phyloP scores from a whole-genome alignment of 148 eudicot species.

The Chenopodium quinoa region DNA sequence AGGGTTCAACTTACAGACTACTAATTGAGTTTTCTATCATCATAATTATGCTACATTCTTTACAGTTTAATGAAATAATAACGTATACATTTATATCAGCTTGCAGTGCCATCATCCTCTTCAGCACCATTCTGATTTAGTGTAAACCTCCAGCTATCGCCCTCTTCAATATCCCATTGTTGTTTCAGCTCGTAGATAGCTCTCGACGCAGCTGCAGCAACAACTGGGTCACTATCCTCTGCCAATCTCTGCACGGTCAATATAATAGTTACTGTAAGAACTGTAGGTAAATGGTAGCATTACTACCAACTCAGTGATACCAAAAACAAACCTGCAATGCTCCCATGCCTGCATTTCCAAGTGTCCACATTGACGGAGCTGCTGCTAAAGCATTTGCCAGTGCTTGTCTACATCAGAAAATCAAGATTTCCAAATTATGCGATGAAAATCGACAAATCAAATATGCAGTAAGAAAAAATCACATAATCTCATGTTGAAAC shows the following conservation, averaged over 20 bases:
- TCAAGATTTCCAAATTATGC: background rate
- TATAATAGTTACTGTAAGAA: background rate
- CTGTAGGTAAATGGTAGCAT: background rate
- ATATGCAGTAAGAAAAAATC: background rate
- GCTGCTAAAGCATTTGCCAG: slow-evolving; percentile 89
- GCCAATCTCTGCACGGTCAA: slow-evolving; percentile 71
- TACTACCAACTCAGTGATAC: background rate
- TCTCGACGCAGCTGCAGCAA: slow-evolving; percentile 84
- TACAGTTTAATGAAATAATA: slow-evolving; percentile 9
- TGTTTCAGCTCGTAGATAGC: slow-evolving; percentile 76
- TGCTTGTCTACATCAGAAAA: slow-evolving; percentile 56
- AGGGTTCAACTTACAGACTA: slow-evolving; percentile 2
- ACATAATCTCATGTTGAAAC: background rate
- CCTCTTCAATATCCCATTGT: slow-evolving; percentile 94
- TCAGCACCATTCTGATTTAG: slow-evolving; percentile 37
- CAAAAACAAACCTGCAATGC: slow-evolving; percentile 71
- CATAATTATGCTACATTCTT: slow-evolving; percentile 9
- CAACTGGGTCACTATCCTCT: slow-evolving; percentile 84
- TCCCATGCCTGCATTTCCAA: slow-evolving; percentile 99
- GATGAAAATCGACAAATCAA: background rate
- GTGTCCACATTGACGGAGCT: slow-evolving; percentile 99
- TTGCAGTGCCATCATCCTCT: slow-evolving; percentile 24
- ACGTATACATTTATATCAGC: slow-evolving; percentile 6
- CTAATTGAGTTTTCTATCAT: background rate
- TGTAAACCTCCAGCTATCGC: slow-evolving; percentile 88